Conservation (phyloP, 805 yeast species). For the Barnettozyma vustinii region DNA sequence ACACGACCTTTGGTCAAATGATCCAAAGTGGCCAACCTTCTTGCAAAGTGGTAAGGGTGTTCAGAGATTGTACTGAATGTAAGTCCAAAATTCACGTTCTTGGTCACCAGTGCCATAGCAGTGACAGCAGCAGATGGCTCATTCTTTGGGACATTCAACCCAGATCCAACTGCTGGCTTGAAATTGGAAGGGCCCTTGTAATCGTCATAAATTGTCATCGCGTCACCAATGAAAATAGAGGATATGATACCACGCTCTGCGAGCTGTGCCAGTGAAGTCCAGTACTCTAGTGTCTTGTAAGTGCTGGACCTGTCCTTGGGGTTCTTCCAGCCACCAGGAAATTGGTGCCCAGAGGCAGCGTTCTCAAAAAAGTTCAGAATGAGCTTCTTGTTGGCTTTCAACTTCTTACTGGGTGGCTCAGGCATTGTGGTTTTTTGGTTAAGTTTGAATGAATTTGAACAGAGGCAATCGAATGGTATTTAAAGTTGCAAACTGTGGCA, state of each 20-base stretch:
- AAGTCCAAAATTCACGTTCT: constrained; percentile 31
- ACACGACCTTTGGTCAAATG: constrained; percentile 36
- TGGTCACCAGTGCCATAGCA: constrained; percentile 35
- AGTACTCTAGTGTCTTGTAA: constrained; percentile 1
- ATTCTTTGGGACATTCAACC: constrained; percentile 29
- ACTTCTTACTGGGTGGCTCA: not conserved
- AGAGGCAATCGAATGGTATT: not conserved
- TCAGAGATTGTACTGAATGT: constrained; percentile 37
- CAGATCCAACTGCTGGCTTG: constrained; percentile 27
- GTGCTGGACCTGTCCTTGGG: constrained; percentile 1
- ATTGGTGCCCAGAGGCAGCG: constrained; percentile 14
- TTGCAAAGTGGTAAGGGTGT: constrained; percentile 34
- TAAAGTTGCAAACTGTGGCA: not conserved
- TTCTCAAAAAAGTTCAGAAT: constrained; percentile 13
- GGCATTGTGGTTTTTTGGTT: not conserved
- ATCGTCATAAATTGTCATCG: constrained; percentile 23
- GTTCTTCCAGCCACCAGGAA: constrained; percentile 11
- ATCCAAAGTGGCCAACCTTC: constrained; percentile 17
- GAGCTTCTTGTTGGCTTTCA: constrained; percentile 5
- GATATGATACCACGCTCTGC: constrained; percentile 3
- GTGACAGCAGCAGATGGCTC: constrained; percentile 34
- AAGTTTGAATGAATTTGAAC: too few species aligned
- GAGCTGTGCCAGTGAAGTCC: constrained; percentile 1
- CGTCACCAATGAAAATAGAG: constrained; percentile 6
- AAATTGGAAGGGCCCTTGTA: constrained; percentile 27